Percentiles rank a stretch among this genome's conserved stretches.
Conservation (phyloP, 2,329 filamentous ascomycete genomes). For the Ustulina deusta region DNA sequence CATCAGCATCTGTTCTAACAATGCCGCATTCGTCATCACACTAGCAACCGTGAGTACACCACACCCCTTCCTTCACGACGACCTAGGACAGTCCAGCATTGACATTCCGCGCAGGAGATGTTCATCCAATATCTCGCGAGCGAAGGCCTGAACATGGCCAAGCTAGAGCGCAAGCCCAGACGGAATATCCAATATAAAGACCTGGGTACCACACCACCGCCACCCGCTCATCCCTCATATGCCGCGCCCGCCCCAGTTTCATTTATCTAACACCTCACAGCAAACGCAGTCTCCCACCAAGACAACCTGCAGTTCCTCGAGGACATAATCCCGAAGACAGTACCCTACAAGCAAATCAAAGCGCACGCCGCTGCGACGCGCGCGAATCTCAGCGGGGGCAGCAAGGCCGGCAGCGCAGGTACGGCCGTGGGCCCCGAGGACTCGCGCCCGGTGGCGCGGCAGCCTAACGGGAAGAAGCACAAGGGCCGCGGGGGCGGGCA, state of each 20-base stretch:
- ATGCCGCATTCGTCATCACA: constrained; percentile 93
- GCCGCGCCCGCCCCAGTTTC: not conserved
- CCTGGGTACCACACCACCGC: constrained; percentile 69
- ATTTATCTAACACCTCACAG: constrained; percentile 57
- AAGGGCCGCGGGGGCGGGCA: constrained; percentile 47
- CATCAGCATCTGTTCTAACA: constrained; percentile 87
- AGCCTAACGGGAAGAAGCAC: constrained; percentile 56
- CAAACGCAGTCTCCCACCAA: constrained; percentile 84
- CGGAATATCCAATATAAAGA: constrained; percentile 97
- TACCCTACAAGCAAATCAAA: constrained; percentile 83
- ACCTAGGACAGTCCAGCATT: not conserved
- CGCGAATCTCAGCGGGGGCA: constrained; percentile 58
- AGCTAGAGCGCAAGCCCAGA: constrained; percentile 89
- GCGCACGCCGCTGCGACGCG: constrained; percentile 66
- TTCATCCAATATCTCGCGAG: constrained; percentile 93
- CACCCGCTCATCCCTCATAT: not conserved
- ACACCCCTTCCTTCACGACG: not conserved
- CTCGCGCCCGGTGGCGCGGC: constrained; percentile 41
- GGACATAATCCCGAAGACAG: constrained; percentile 89
- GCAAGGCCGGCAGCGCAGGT: constrained; percentile 43
- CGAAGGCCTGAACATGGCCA: constrained; percentile 87
- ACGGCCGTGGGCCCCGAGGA: constrained; percentile 36
- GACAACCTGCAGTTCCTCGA: constrained; percentile 96
- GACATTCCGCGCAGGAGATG: constrained; percentile 74
- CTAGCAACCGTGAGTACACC: constrained; percentile 77